Percentiles rank a stretch among this genome's conserved stretches.
phyloP scores from a whole-genome alignment of 2,329 filamentous ascomycete species.

The Diaporthe destruens region DNA sequence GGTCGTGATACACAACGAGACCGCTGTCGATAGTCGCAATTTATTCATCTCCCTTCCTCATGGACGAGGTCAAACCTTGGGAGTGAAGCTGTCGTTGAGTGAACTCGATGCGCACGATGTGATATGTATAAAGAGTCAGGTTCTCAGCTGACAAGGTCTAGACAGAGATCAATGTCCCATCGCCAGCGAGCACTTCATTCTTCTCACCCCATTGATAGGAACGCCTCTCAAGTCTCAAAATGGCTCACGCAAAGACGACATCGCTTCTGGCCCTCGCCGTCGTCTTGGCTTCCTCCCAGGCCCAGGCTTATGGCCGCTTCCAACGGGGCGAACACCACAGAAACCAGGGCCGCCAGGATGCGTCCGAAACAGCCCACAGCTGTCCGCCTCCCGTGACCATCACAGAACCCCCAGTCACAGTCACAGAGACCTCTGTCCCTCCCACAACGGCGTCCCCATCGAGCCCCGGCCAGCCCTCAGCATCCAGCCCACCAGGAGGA shows the following conservation, averaged over 20 bases:
- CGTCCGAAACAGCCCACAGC: neutral
- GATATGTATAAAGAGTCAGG: constrained; percentile 23
- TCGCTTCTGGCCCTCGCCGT: neutral
- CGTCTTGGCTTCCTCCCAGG: constrained; percentile 13
- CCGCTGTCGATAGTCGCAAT: constrained; percentile 24
- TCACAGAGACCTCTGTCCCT: neutral
- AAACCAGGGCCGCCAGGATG: neutral
- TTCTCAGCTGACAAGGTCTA: neutral
- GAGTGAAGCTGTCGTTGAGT: neutral
- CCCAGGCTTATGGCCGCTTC: constrained; percentile 21
- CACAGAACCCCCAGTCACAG: constrained; percentile 3
- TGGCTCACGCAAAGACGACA: constrained; percentile 2
- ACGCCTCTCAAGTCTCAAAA: neutral
- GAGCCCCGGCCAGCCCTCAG: neutral
- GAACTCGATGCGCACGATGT: neutral
- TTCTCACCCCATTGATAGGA: neutral
- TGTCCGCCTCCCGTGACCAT: constrained; percentile 8
- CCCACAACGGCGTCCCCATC: constrained; percentile 13
- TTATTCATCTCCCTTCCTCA: constrained; percentile 16
- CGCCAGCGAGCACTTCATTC: neutral
- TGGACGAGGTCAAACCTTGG: neutral
- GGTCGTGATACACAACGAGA: constrained; percentile 3
- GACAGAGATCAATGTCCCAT: neutral
- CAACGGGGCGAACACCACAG: constrained; percentile 11
- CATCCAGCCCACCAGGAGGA: neutral